These are phyloP conservation scores for Francoa sonchifolia DNA, from an alignment of 441 rosid genomes.

Conservation along the genomic window DNA sequence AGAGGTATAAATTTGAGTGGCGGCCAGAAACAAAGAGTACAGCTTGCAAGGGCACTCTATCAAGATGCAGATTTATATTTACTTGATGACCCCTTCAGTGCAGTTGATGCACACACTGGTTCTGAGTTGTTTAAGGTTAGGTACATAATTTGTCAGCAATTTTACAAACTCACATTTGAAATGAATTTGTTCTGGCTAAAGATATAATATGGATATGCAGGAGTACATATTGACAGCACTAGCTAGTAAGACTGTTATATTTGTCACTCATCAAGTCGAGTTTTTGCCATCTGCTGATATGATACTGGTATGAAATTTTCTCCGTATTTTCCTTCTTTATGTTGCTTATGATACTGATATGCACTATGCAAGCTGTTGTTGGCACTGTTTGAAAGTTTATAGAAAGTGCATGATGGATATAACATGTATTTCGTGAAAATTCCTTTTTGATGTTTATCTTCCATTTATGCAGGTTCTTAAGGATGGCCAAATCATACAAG, in stretches of 20 bases:
- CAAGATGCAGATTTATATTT: conserved; percentile 97
- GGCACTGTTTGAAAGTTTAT: too few species aligned
- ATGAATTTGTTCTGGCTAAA: conserved; percentile 18
- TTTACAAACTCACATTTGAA: too few species aligned
- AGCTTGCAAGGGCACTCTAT: conserved; percentile 98
- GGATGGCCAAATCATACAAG: conserved; percentile 89
- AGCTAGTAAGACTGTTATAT: conserved; percentile 75
- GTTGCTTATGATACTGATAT: background rate
- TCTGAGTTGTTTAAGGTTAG: conserved; percentile 91
- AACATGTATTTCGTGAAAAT: too few species aligned
- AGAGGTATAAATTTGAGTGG: conserved; percentile 99
- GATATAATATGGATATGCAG: conserved; percentile 37
- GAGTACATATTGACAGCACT: conserved; percentile 86
- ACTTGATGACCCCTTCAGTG: conserved; percentile 98
- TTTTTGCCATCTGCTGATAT: conserved; percentile 89
- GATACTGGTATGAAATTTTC: conserved; percentile 53
- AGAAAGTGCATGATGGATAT: too few species aligned
- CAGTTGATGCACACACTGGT: conserved; percentile 97
- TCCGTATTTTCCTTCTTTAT: background rate
- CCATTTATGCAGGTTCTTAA: conserved; percentile 58
- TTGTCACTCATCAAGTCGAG: conserved; percentile 99
- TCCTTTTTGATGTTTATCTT: background rate
- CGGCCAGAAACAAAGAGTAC: too few species aligned
- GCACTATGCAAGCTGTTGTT: background rate
- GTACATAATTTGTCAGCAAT: background rate